Evolutionary conservation across 352 stramenopile genomes (phyloP).

Genomic region (Globisporangium nodosum): DNA sequence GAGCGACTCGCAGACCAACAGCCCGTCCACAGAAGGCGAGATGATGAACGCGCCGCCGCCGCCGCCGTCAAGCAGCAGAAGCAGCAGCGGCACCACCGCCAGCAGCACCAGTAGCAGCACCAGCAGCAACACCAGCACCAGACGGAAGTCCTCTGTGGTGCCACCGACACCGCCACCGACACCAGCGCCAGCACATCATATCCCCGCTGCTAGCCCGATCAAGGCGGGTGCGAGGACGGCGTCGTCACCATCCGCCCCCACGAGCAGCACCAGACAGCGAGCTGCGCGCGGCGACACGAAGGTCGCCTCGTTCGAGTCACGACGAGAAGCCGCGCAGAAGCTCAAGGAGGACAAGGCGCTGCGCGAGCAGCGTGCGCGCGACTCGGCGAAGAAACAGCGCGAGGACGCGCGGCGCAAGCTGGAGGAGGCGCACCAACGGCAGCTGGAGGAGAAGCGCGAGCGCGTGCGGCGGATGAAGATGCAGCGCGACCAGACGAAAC

Average conservation of each 20-base stretch:
- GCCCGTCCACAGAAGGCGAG: conserved; percentile 13
- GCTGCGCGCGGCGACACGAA: conserved; percentile 10
- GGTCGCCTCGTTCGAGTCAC: conserved; percentile 40
- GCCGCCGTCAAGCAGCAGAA: background rate
- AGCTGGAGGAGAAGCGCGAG: conserved; percentile 66
- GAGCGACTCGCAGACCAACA: conserved; percentile 13
- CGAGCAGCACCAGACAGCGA: conserved; percentile 21
- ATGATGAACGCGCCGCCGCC: background rate
- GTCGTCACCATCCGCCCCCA: conserved; percentile 21
- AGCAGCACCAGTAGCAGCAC: background rate
- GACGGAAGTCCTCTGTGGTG: background rate
- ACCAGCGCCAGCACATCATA: conserved; percentile 1
- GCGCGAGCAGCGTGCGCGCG: conserved; percentile 51
- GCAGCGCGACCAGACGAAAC: conserved; percentile 31
- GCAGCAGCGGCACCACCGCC: background rate
- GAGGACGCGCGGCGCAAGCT: conserved; percentile 58
- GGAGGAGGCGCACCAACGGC: conserved; percentile 55
- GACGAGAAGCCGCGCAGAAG: conserved; percentile 54
- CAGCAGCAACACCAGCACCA: background rate
- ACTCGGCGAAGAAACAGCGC: conserved; percentile 57
- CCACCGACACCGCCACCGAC: background rate
- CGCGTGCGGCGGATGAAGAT: conserved; percentile 54
- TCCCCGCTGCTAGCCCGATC: conserved; percentile 3
- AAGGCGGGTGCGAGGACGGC: conserved; percentile 15
- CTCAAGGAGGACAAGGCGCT: conserved; percentile 66